Conservation (phyloP, 1,139 yeast genomes). For the Zygosaccharomyces pseudobailii region DNA sequence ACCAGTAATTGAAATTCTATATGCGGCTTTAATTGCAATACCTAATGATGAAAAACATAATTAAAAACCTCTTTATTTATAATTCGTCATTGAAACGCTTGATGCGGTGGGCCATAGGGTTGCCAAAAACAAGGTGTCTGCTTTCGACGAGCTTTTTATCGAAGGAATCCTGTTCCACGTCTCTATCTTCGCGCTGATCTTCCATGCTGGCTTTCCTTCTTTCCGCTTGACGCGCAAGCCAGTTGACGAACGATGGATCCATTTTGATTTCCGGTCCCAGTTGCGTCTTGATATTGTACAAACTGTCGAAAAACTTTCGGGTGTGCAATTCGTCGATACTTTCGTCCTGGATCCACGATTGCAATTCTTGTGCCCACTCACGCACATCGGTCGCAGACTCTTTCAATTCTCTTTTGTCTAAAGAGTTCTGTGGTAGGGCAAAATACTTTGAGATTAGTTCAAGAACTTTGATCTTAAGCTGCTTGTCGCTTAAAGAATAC, state of each 20-base stretch:
- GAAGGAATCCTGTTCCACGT: constrained; percentile 36
- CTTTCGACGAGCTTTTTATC: constrained; percentile 48
- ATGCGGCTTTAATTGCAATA: neutral
- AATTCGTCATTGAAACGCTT: constrained; percentile 28
- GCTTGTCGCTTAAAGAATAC: constrained; percentile 25
- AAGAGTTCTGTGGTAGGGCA: neutral
- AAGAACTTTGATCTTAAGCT: constrained; percentile 27
- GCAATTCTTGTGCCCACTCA: constrained; percentile 26
- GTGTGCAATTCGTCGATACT: constrained; percentile 39
- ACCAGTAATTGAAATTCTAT: constrained; percentile 22
- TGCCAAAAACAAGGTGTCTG: constrained; percentile 74
- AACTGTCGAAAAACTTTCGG: constrained; percentile 41
- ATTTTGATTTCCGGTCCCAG: constrained; percentile 27
- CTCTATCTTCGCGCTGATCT: constrained; percentile 25
- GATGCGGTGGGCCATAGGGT: constrained; percentile 53
- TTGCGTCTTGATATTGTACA: constrained; percentile 37
- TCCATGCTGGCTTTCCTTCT: constrained; percentile 34
- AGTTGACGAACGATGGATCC: constrained; percentile 43
- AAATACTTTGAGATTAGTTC: constrained; percentile 27
- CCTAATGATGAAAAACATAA: constrained; percentile 1
- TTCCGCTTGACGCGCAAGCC: constrained; percentile 57
- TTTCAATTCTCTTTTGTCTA: constrained; percentile 10
- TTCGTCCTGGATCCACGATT: constrained; percentile 26
- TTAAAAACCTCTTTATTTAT: constrained; percentile 2
- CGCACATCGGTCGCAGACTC: constrained; percentile 14